Evolutionary conservation across 345 rosid species (phyloP).

Genomic region (Aethionema arabicum): DNA sequence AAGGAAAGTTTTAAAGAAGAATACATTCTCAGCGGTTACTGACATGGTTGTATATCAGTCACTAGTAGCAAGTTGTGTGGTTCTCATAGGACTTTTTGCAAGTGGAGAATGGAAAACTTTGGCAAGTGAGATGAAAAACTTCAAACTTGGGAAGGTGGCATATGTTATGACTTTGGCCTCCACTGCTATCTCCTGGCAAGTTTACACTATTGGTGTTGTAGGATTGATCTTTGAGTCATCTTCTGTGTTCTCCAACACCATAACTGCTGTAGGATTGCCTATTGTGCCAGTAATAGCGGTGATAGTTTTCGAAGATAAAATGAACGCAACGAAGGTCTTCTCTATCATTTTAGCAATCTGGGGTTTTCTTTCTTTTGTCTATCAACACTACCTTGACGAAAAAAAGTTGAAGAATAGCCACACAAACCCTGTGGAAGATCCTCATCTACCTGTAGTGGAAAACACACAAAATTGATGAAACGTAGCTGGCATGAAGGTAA

Average conservation of each 20-base stretch:
- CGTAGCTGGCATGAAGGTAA: neutral
- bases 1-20: constrained; percentile 41
- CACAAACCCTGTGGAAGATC: constrained; percentile 13
- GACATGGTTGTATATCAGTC: constrained; percentile 48
- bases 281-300: constrained; percentile 58
- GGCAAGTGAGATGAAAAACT: constrained; percentile 46
- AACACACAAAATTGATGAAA: constrained; percentile 21
- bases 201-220: constrained; percentile 42
- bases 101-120: constrained; percentile 57
- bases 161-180: constrained; percentile 52
- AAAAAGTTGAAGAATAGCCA: constrained; percentile 16
- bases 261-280: constrained; percentile 50
- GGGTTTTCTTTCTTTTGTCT: constrained; percentile 56
- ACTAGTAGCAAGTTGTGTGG: constrained; percentile 37
- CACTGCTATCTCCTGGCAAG: constrained; percentile 49
- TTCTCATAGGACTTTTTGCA: constrained; percentile 47
- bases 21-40: constrained; percentile 37
- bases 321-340: constrained; percentile 52
- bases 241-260: constrained; percentile 52
- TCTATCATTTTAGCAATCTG: constrained; percentile 56
- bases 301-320: constrained; percentile 48
- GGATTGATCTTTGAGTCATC: constrained; percentile 65
- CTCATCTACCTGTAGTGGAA: constrained; percentile 24
- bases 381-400: constrained; percentile 60
- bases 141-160: constrained; percentile 42